phyloP scores from a whole-genome alignment of 2,329 filamentous ascomycete species.

The Penicillium griseofulvum region DNA sequence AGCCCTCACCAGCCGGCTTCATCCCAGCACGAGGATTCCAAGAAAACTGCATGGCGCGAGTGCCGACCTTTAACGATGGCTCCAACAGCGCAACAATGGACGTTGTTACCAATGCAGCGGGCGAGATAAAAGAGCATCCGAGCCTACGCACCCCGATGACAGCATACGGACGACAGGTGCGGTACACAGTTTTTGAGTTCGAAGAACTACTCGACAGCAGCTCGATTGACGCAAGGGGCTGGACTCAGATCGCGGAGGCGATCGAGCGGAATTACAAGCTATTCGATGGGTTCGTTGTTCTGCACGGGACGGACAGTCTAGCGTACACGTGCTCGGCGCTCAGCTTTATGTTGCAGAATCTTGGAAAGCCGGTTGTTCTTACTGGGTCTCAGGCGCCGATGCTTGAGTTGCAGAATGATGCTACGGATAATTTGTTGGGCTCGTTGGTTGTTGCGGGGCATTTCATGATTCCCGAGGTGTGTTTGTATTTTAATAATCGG shows the following conservation, averaged over 20 bases:
- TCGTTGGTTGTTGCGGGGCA: constrained; percentile 88
- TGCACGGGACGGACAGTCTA: constrained; percentile 87
- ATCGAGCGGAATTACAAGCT: constrained; percentile 80
- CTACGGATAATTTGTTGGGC: constrained; percentile 83
- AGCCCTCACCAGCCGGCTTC: constrained; percentile 73
- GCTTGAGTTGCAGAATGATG: constrained; percentile 85
- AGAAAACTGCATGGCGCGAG: constrained; percentile 74
- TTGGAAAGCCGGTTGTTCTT: constrained; percentile 87
- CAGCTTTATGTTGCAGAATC: constrained; percentile 87
- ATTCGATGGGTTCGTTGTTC: constrained; percentile 86
- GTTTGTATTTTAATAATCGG: constrained; percentile 89
- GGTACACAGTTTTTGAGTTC: constrained; percentile 84
- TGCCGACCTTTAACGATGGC: constrained; percentile 81
- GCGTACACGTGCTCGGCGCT: constrained; percentile 87
- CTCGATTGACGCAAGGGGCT: constrained; percentile 81
- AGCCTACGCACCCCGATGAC: constrained; percentile 77
- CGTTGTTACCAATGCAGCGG: constrained; percentile 53
- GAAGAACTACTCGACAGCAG: constrained; percentile 81
- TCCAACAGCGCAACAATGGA: constrained; percentile 57
- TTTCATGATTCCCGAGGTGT: constrained; percentile 89
- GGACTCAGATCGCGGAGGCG: constrained; percentile 78
- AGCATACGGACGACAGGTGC: constrained; percentile 74
- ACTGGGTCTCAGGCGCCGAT: constrained; percentile 83
- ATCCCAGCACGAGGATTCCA: constrained; percentile 79
- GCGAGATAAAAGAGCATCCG: constrained; percentile 54